Conservation (phyloP, 2,329 filamentous ascomycete species). For the Cordyceps fumosorosea region DNA sequence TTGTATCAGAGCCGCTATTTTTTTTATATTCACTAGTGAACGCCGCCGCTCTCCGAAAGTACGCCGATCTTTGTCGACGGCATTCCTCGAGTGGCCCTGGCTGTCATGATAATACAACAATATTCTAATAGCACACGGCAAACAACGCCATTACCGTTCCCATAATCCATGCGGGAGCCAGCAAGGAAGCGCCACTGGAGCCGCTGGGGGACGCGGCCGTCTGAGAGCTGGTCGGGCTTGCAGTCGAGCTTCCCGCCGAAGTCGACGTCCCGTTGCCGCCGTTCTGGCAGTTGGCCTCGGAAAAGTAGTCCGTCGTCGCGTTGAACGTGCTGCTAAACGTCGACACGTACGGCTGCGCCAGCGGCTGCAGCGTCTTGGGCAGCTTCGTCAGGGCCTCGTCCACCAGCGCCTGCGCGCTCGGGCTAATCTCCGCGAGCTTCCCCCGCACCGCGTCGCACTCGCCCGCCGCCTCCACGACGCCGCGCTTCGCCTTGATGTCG, state of each 20-base stretch:
- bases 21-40: neutral
- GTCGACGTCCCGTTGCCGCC: neutral
- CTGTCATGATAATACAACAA: neutral
- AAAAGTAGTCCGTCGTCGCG: slow-evolving; percentile 10
- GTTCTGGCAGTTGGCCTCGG: slow-evolving; percentile 3
- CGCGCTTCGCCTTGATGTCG: slow-evolving; percentile 16
- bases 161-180: neutral
- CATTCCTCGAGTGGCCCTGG: too few relatives aligned
- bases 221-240: neutral
- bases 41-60: neutral
- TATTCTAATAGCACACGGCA: slow-evolving; percentile 1
- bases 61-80: neutral
- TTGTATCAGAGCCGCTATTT: neutral
- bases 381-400: slow-evolving; percentile 4
- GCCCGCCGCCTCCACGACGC: slow-evolving; percentile 4
- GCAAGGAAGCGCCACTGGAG: neutral
- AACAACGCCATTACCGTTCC: neutral
- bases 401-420: slow-evolving; percentile 1
- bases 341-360: neutral
- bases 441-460: slow-evolving; percentile 9
- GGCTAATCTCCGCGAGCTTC: slow-evolving; percentile 4
- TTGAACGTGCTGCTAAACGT: neutral
- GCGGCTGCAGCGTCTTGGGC: neutral
- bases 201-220: slow-evolving; percentile 3
- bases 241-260: neutral